Base-by-base conservation (phyloP, 768 basidiomycete genomes). In the Termitomyces sp. region DNA sequence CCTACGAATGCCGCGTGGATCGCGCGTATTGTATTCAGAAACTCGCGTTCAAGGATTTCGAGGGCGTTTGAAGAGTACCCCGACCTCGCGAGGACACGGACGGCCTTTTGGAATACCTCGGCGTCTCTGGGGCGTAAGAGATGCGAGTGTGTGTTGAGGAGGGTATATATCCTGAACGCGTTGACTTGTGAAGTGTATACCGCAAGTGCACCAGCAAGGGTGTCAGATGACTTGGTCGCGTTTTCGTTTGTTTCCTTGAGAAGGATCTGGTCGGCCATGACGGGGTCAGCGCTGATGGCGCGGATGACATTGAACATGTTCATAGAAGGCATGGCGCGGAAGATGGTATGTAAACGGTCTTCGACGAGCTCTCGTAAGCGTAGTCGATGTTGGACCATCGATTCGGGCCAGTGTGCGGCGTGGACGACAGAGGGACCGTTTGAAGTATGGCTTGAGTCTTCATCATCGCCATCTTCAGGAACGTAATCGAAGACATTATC, bases 41-140 rank as follows among this genome's bases (percentile, higher is more conserved):
- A 71, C 60, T 87, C 85, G 55, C 70, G 73, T 59, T 84, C 78
- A 54, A 82, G 62, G 55, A 85, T 77, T 26, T 70, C 57, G 0
- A 80, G 62, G 17, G 73, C 76, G 30, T 70, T 66, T 0, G 55
- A 42, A n/a, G 67, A 67, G 62, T 71, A 68, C 5, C 60, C 41
- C 4, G 61, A 58, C 14, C 65, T 63, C 0, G 73, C 62, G 48
- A 85, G 67, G 41, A 72, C 57, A 15, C 70, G 58, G 9, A 78
- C 75, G 0, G 82, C 80, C 15, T 64, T 58, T 55, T 83, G 84
- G 19, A 84, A 66, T 0, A 73, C 67, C 1, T 64, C 33, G 4
- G 77, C 70, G 50, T 88, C 85, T 14, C 81, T 78, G 1, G 85
- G 78, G 3, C 85, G 84, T n/a, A 88, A 72, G 44, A 87, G 79